Conservation (phyloP, 495 filamentous ascomycete genomes). For the Aspergillus kassunensis region DNA sequence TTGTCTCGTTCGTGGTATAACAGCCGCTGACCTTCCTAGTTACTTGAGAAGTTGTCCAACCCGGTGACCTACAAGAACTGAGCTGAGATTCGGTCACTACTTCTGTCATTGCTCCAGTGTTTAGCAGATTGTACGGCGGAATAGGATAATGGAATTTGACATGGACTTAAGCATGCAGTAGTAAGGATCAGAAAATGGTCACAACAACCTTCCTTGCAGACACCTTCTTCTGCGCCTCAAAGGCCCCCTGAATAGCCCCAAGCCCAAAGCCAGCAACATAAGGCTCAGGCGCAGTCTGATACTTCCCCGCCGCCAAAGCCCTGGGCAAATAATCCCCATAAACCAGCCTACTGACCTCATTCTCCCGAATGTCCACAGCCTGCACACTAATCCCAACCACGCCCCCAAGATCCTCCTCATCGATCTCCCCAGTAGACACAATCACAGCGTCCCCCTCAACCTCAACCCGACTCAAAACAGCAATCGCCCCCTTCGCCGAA, state of each 20-base stretch:
- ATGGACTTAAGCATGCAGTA: no score
- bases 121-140: no score
- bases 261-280: slow-evolving; percentile 32
- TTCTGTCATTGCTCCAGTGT: no score
- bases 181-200: neutral
- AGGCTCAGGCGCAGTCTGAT: slow-evolving; percentile 28
- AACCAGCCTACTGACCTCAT: slow-evolving; percentile 23
- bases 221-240: slow-evolving; percentile 29
- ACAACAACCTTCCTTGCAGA: slow-evolving; percentile 34
- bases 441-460: slow-evolving; percentile 15
- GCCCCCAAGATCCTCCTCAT: slow-evolving; percentile 1
- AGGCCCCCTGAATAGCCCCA: slow-evolving; percentile 29
- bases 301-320: slow-evolving; percentile 23
- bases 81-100: no score
- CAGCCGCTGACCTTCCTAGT: neutral
- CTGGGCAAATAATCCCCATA: slow-evolving; percentile 31
- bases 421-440: slow-evolving; percentile 1
- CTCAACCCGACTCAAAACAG: slow-evolving; percentile 6
- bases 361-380: slow-evolving; percentile 18
- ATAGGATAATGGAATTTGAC: no score
- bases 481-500: slow-evolving; percentile 8
- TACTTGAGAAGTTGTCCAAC: neutral
- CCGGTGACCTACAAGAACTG: neutral
- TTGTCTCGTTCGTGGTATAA: neutral
- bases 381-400: slow-evolving; percentile 18